Base-by-base conservation (phyloP, 2,329 filamentous ascomycete genomes). In the Pseudomassariella vexata region DNA sequence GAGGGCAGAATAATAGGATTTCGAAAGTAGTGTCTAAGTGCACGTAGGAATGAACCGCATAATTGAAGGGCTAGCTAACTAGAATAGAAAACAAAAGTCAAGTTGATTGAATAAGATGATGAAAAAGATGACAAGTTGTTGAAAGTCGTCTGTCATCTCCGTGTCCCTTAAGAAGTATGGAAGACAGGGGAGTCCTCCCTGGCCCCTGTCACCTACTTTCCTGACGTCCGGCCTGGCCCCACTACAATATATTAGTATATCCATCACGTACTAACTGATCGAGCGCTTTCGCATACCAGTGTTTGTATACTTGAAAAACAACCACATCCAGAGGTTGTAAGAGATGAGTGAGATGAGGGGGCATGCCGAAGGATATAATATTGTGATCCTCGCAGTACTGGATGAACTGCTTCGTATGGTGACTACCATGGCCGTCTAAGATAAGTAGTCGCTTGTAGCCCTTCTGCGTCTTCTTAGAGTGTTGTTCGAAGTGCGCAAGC, bases 391-490 rank as follows among this genome's bases (percentile, higher is more conserved):
- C 29, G 16, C 35, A 42, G 23, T 28, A 43, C 19, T 31, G 24
- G 12, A 45, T 34, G 15, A 43, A 43, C 28, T 43, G 28, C 2
- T 32, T 8, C 4, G 32, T 37, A 5, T 37, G 14, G 20, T 45
- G 38, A 12, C 35, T 43, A 9, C 34, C 28, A 24, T 45, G 35
- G 8, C 40, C 26, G 22, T 43, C 35, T 26, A 43, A 19, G 12
- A 45, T 37, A 9, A 45, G 21, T 9, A 43, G 19, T 12, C 32
- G 23, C 10, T 24, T 29, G 7, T 31, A 10, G 29, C 19, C 8
- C n/a, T 10, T 19, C 9, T 6, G 28, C 5, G 8, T 23, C 19
- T 16, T 14, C 12, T 9, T 12, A 8, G 10, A 14, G 20, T 35
- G 21, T 25, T 35, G 4, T 20, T 24, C 19, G 25, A 31, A n/a